Evolutionary conservation across 2,329 filamentous ascomycete species (phyloP).

Genomic region (Pyricularia sp.): DNA sequence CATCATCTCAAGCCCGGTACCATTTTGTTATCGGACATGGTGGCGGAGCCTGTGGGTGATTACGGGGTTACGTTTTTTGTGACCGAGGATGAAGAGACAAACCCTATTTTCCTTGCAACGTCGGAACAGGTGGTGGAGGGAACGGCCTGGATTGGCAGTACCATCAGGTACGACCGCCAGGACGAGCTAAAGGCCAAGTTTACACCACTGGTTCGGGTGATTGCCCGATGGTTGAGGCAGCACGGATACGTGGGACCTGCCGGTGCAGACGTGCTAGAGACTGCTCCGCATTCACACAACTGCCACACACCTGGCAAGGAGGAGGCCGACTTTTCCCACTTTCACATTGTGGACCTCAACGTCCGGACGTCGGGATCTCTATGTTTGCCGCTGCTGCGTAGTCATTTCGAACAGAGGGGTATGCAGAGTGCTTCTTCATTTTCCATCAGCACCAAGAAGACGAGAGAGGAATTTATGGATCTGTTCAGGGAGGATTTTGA

Average conservation of each 20-base stretch:
- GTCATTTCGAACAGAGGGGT: constrained; percentile 18
- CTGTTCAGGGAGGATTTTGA: constrained; percentile 16
- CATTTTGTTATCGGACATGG: constrained; percentile 21
- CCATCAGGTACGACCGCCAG: constrained; percentile 22
- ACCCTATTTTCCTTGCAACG: constrained; percentile 20
- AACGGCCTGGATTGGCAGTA: constrained; percentile 24
- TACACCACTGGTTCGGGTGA: constrained; percentile 12
- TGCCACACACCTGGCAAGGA: constrained; percentile 6
- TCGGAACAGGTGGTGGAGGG: constrained; percentile 24
- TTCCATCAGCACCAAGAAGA: constrained; percentile 14
- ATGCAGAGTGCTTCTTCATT: constrained; percentile 20
- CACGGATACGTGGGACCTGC: constrained; percentile 23
- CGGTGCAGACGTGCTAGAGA: constrained; percentile 23
- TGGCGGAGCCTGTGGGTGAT: constrained; percentile 20
- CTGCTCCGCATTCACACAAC: constrained; percentile 5
- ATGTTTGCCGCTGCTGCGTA: constrained; percentile 19
- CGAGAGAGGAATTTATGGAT: constrained; percentile 17
- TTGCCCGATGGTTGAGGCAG: constrained; percentile 17
- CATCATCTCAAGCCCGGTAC: constrained; percentile 20
- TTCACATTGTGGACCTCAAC: constrained; percentile 24
- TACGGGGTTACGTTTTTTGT: constrained; percentile 26
- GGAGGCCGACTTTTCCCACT: constrained; percentile 1
- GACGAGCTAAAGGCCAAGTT: constrained; percentile 18
- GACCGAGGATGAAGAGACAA: constrained; percentile 13
- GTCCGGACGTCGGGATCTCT: constrained; percentile 22